phyloP scores from a whole-genome alignment of 2,329 filamentous ascomycete genomes.

The Diaporthe sp. region DNA sequence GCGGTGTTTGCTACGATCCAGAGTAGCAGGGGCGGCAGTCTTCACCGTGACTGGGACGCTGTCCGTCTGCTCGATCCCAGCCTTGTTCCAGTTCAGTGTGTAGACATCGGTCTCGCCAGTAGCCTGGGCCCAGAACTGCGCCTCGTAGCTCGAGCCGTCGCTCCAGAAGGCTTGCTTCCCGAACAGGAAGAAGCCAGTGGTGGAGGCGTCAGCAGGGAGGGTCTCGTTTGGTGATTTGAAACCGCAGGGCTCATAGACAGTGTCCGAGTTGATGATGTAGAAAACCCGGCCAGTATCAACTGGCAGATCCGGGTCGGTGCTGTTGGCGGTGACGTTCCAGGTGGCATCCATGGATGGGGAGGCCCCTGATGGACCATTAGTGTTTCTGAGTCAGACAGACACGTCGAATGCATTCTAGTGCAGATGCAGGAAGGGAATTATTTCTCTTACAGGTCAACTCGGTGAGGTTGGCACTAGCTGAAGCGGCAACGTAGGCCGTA shows the following conservation, averaged over 20 bases:
- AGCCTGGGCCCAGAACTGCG: slow-evolving; percentile 39
- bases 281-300: slow-evolving; percentile 13
- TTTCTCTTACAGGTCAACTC: slow-evolving; percentile 34
- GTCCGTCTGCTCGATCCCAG: slow-evolving; percentile 29
- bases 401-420: not conserved
- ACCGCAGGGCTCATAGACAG: slow-evolving; percentile 27
- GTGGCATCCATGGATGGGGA: slow-evolving; percentile 7
- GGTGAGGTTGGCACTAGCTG: slow-evolving; percentile 18
- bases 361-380: not conserved
- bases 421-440: not conserved
- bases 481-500: slow-evolving; percentile 28
- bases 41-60: slow-evolving; percentile 38
- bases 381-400: not conserved
- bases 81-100: slow-evolving; percentile 37
- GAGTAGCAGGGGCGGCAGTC: slow-evolving; percentile 13
- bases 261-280: slow-evolving; percentile 33
- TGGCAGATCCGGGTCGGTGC: not conserved
- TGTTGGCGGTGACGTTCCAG: slow-evolving; percentile 31
- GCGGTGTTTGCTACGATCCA: not conserved
- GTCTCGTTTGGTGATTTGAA: slow-evolving; percentile 23
- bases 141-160: slow-evolving; percentile 23
- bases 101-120: slow-evolving; percentile 25
- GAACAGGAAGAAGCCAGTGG: slow-evolving; percentile 36
- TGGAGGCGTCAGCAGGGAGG: slow-evolving; percentile 18
- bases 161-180: slow-evolving; percentile 33